Conservation (phyloP, 2,329 filamentous ascomycete species). For the Parafenestella ontariensis region DNA sequence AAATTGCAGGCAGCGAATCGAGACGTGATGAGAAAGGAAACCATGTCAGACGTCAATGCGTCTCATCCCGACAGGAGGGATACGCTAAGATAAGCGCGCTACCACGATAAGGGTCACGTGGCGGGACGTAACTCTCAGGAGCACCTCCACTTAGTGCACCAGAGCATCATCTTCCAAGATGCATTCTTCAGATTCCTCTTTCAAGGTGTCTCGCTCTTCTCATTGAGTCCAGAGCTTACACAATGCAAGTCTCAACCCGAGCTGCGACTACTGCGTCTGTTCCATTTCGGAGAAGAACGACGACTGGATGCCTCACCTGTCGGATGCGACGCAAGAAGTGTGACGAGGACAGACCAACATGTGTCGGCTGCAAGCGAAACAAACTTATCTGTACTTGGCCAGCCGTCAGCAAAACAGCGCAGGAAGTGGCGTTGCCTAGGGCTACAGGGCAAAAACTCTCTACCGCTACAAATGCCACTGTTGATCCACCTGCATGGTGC, state of each 20-base stretch:
- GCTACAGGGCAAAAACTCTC: background rate
- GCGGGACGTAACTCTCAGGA: background rate
- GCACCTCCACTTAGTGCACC: no score
- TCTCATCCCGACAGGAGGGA: no score
- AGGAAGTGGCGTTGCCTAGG: background rate
- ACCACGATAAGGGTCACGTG: conserved; percentile 5
- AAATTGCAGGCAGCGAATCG: no score
- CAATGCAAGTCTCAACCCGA: background rate
- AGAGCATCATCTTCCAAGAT: background rate
- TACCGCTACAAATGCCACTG: background rate
- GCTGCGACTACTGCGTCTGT: background rate
- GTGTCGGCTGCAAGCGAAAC: conserved; percentile 3
- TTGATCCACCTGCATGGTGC: background rate
- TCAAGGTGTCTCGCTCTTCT: no score
- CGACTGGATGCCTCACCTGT: conserved; percentile 5
- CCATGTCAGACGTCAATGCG: no score
- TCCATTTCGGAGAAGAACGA: background rate
- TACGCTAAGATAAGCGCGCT: conserved; percentile 14
- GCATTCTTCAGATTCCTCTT: no score
- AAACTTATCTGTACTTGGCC: conserved; percentile 8
- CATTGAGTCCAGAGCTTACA: no score
- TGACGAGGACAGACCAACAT: background rate
- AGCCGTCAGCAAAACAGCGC: background rate
- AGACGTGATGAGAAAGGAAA: no score
- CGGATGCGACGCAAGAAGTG: background rate